These are phyloP conservation scores for Monosporozyma yasuniensis DNA, from an alignment of 805 yeast genomes.

Conservation along the genomic window DNA sequence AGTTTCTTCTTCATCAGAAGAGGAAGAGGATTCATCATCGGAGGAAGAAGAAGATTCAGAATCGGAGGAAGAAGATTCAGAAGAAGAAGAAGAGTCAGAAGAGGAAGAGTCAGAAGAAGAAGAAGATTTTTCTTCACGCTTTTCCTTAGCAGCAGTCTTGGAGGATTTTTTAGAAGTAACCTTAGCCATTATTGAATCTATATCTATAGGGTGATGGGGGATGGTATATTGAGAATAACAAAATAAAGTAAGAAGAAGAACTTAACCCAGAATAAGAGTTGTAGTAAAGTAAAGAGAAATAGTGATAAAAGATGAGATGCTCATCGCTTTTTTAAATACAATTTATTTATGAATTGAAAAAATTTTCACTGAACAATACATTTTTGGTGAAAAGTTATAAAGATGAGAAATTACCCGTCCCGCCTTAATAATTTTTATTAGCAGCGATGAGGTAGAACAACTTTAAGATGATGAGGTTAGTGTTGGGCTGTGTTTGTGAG, in stretches of 20 bases:
- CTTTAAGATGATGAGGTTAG: neutral
- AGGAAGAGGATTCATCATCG: slow-evolving; percentile 12
- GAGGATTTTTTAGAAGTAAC: slow-evolving; percentile 23
- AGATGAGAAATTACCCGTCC: neutral
- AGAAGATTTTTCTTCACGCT: slow-evolving; percentile 14
- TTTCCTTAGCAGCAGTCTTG: slow-evolving; percentile 17
- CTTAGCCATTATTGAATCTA: slow-evolving; percentile 15
- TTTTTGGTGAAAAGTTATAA: neutral
- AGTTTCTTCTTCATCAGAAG: slow-evolving; percentile 8
- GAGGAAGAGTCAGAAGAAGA: slow-evolving; percentile 12
- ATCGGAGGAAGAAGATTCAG: slow-evolving; percentile 8
- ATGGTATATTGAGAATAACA: neutral
- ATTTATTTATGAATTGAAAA: neutral
- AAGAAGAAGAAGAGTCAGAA: slow-evolving; percentile 13
- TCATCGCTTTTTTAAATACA: slow-evolving; percentile 1
- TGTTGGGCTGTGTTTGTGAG: slow-evolving; percentile 3
- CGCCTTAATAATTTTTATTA: neutral
- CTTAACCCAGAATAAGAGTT: neutral
- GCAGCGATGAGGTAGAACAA: neutral
- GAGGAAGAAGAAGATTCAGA: slow-evolving; percentile 18
- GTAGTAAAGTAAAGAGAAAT: neutral
- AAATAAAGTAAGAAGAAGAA: neutral
- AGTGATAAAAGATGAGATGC: neutral
- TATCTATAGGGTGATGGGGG: too few species aligned
- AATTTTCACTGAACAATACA: neutral